Evolutionary conservation across 371 early-diverging fungal genomes (phyloP), one percentile per base, ranked within the genome.

Genomic region (Apophysomyces trapeziformis): DNA sequence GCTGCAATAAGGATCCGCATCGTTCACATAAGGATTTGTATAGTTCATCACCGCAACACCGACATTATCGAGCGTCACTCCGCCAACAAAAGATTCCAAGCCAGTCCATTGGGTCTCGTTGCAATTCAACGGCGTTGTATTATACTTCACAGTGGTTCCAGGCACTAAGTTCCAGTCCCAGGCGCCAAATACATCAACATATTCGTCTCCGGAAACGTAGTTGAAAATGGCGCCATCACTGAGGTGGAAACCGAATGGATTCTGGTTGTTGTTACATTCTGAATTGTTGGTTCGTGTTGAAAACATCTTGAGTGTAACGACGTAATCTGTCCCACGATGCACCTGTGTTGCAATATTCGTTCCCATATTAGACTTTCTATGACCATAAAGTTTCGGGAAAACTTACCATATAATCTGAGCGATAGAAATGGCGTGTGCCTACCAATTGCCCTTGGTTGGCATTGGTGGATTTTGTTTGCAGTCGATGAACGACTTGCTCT

Each of bases 141-240:
- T 69, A 56, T 73, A 73, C 39, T 69, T 71, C 4, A 71, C 73
- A 1, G 76, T 76, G 1, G 73, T 71, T 4, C 76, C 76, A 14
- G 76, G 76, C 4, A 73, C 43, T 11, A 76, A 60, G 41, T 76
- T 63, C 76, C 76, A 76, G 39, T 76, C 74, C 71, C 71, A 76
- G 11, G 70, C 59, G 11, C 67, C 68, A 58, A 76, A 76, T 0
- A 67, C 62, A 21, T 76, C 76, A 9, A 57, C 16, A 32, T 76
- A 76, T 18, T 76, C 76, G 12, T 70, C 58, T 0, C 76, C 76
- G 12, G 62, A 66, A 7, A 68, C 46, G 16, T 76, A 76, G 5
- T 62, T 70, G 38, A 60, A 76, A 14, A 76, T 67, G 18, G 67
- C 26, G 11, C 76, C 76, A 44, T 76, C 76, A 14, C 70, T 70